Evolutionary conservation across 2,329 filamentous ascomycete species (phyloP), one percentile per base, ranked within the genome.

Genomic region (Pseudocercospora crystallina): DNA sequence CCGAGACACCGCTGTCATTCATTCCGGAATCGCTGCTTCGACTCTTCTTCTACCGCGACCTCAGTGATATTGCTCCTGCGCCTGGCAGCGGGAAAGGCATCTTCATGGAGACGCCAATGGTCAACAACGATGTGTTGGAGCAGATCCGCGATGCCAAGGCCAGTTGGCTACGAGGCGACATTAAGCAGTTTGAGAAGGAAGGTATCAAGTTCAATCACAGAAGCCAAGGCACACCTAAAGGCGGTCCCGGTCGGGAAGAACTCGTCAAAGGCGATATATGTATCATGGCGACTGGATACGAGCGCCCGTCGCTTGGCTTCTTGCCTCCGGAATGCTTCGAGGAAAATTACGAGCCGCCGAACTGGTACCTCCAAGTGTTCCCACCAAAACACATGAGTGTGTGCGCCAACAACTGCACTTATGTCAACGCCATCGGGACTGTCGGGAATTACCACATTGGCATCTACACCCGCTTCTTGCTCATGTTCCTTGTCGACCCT

Each of bases 361-460:
- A 89, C 67, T 95, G 90, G 90, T 95, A 94, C 61, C 79, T 95
- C 0, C 89, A 95, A 68, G 87, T 87, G 0, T 95, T 95, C 71
- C 89, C 90, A 4, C 87, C 89, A 0, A 69, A 75, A 3, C 85
- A 91, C 58, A 81, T 85, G 0, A 85, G 82, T 31, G 78, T 95
- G 41, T 90, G 85, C 57, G 85, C 85, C 56, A 91, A 89, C 71
- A 95, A 95, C 71, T 86, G 86, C 74, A 94, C 89, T 0, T 95
- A 91, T 59, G 76, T 90, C 49, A 83, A 86, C 47, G 89, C 84
- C 3, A 91, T 94, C 50, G 89, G 88, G 0, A 87, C 86, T 0
- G 87, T 94, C 1, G 87, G 89, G 0, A 91, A 94, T 68, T 92
- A 87, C 79, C 89, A 95, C 63, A 92, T 95, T 39, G 90, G 89